phyloP scores from a whole-genome alignment of 2,329 filamentous ascomycete species.

The Cryphonectria carpinicola region DNA sequence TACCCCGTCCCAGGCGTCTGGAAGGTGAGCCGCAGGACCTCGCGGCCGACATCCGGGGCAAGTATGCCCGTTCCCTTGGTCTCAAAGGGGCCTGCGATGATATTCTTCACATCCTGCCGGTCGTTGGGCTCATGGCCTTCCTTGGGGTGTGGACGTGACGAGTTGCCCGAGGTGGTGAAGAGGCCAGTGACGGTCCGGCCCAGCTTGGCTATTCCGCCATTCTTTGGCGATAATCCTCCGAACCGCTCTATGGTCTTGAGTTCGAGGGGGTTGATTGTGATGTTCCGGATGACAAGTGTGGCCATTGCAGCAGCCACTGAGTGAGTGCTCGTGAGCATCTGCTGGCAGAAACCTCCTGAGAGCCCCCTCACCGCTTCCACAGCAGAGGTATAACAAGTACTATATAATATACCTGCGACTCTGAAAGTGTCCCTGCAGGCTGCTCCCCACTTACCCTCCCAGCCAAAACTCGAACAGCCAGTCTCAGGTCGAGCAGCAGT shows the following conservation, averaged over 20 bases:
- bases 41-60: constrained; percentile 59
- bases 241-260: constrained; percentile 26
- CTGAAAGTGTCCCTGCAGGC: not conserved
- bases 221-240: constrained; percentile 9
- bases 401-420: not conserved
- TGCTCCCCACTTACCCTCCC: not conserved
- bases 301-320: constrained; percentile 21
- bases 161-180: constrained; percentile 48
- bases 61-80: constrained; percentile 66
- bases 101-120: constrained; percentile 59
- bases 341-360: not conserved
- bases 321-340: not conserved
- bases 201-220: constrained; percentile 25
- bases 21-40: constrained; percentile 76
- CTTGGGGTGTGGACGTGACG: constrained; percentile 26
- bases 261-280: constrained; percentile 26
- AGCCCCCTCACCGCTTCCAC: not conserved
- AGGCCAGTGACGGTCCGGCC: constrained; percentile 45
- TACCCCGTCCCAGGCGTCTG: constrained; percentile 58
- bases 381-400: not conserved
- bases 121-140: constrained; percentile 39
- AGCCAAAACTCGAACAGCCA: not conserved
- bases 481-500: not conserved
- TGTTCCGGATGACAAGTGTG: constrained; percentile 28
- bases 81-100: constrained; percentile 71